phyloP scores from a whole-genome alignment of 495 filamentous ascomycete genomes.

The Xylaria acuta region DNA sequence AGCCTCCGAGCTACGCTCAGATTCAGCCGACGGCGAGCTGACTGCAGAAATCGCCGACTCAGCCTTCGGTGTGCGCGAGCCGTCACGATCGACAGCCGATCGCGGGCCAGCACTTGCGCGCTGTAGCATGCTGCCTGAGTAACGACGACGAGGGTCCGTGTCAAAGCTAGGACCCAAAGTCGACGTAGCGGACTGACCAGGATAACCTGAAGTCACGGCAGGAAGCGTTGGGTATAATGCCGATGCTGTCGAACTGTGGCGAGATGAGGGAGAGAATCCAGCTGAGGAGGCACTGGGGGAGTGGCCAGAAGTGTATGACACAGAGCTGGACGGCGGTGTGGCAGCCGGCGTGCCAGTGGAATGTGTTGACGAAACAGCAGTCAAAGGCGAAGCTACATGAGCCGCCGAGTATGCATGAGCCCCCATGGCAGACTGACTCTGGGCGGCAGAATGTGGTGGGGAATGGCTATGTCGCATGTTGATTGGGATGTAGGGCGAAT shows the following conservation, averaged over 20 bases:
- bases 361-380: conserved; percentile 60
- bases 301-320: conserved; percentile 85
- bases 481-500: conserved; percentile 53
- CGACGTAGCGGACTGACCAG: conserved; percentile 68
- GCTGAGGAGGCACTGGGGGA: conserved; percentile 74
- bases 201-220: conserved; percentile 70
- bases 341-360: conserved; percentile 78
- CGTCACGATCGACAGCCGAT: conserved; percentile 57
- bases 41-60: conserved; percentile 48
- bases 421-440: conserved; percentile 52
- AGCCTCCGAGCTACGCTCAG: conserved; percentile 44
- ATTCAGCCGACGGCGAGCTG: conserved; percentile 53
- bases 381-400: conserved; percentile 65
- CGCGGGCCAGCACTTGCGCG: conserved; percentile 58
- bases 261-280: conserved; percentile 69
- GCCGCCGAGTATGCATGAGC: conserved; percentile 57
- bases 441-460: conserved; percentile 63
- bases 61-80: conserved; percentile 59
- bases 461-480: conserved; percentile 76
- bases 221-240: conserved; percentile 86
- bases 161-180: conserved; percentile 85
- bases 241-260: conserved; percentile 62
- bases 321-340: conserved; percentile 85
- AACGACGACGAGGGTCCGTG: conserved; percentile 79
- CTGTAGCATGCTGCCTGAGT: conserved; percentile 87